These are phyloP conservation scores for Marasmius oreades DNA, from an alignment of 1,284 basidiomycete genomes.

Conservation along the genomic window DNA sequence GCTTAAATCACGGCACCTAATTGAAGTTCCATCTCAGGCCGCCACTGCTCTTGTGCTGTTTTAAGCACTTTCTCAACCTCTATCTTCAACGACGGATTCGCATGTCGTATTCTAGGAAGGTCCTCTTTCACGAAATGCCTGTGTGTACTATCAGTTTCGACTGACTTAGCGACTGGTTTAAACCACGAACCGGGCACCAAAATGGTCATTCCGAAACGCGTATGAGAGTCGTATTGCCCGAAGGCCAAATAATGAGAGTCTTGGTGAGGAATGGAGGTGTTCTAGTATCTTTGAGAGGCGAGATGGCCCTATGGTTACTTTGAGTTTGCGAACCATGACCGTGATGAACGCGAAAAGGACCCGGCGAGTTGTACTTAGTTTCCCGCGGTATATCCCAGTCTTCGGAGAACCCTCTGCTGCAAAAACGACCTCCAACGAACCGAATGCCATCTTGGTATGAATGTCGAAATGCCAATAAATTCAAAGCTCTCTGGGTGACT, in stretches of 20 bases:
- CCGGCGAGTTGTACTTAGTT: too few species aligned
- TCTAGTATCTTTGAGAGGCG: slow-evolving; percentile 52
- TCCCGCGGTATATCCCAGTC: too few species aligned
- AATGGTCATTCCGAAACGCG: slow-evolving; percentile 66
- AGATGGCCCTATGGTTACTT: slow-evolving; percentile 41
- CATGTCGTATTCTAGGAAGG: slow-evolving; percentile 68
- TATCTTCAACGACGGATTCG: slow-evolving; percentile 62
- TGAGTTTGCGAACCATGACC: neutral
- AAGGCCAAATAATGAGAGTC: slow-evolving; percentile 49
- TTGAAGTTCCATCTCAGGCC: slow-evolving; percentile 54
- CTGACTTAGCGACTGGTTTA: neutral
- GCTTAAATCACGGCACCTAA: slow-evolving; percentile 45
- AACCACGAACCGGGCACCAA: slow-evolving; percentile 54
- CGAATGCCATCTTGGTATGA: too few species aligned
- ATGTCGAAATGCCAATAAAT: too few species aligned
- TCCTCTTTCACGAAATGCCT: slow-evolving; percentile 77
- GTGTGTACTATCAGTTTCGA: neutral
- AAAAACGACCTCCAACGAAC: too few species aligned
- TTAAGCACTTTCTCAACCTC: slow-evolving; percentile 51
- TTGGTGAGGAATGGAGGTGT: slow-evolving; percentile 50
- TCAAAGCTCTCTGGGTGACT: too few species aligned
- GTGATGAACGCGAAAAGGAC: too few species aligned
- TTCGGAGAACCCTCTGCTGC: too few species aligned
- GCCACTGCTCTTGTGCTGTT: slow-evolving; percentile 49
- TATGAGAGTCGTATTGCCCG: slow-evolving; percentile 53